Evolutionary conservation across 1,284 basidiomycete species (phyloP).

Genomic region (Apiotrichum sp.): DNA sequence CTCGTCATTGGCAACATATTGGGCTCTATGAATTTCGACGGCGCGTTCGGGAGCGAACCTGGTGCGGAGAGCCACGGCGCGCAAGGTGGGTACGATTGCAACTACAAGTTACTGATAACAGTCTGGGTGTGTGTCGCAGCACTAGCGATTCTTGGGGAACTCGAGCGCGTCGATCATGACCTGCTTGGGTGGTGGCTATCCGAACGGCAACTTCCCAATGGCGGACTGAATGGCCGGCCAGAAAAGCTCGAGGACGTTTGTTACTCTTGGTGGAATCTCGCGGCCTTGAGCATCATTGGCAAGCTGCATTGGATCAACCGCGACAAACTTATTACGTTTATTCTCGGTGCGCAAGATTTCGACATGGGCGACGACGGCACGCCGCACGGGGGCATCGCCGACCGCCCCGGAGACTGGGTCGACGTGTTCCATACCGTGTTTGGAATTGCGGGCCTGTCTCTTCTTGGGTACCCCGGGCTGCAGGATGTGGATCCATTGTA

Average conservation of each 20-base stretch:
- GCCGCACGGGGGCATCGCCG: slow-evolving; percentile 80
- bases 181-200: slow-evolving; percentile 85
- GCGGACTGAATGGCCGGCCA: slow-evolving; percentile 90
- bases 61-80: slow-evolving; percentile 90
- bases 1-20: slow-evolving; percentile 67
- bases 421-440: slow-evolving; percentile 97
- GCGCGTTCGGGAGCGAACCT: slow-evolving; percentile 76
- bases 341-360: slow-evolving; percentile 82
- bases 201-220: slow-evolving; percentile 86
- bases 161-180: slow-evolving; percentile 69
- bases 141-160: slow-evolving; percentile 73
- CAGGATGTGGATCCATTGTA: slow-evolving; percentile 86
- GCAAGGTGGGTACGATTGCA: slow-evolving; percentile 59
- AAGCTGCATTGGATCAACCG: slow-evolving; percentile 86
- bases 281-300: slow-evolving; percentile 75
- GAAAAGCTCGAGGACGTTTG: slow-evolving; percentile 99
- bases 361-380: slow-evolving; percentile 48
- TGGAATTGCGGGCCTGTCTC: slow-evolving; percentile 81
- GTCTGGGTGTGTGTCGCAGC: slow-evolving; percentile 87
- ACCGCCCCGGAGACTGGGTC: slow-evolving; percentile 84
- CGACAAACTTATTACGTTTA: slow-evolving; percentile 71
- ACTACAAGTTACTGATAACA: slow-evolving; percentile 34
- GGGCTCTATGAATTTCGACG: slow-evolving; percentile 86
- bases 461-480: slow-evolving; percentile 81
- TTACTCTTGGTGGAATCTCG: slow-evolving; percentile 96